A percentile compares a stretch with the other conserved stretches of the same genome.
phyloP scores from a whole-genome alignment of 2,329 filamentous ascomycete species.

The Chaetomium globosum region DNA sequence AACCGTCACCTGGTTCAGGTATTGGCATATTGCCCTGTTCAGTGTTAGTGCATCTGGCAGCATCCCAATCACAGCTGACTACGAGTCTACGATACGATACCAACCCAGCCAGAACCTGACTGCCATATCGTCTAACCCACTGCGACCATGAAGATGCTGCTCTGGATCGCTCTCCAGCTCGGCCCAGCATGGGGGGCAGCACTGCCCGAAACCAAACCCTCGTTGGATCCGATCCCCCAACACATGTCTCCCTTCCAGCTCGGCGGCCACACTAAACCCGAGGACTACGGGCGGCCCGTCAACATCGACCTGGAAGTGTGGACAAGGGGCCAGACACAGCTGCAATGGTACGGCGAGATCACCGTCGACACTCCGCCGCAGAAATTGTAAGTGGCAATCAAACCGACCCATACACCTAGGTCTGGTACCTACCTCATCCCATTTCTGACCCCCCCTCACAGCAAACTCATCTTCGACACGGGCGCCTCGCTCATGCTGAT shows the following conservation, averaged over 20 bases:
- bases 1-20: neutral
- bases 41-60: neutral
- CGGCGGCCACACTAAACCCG: neutral
- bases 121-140: neutral
- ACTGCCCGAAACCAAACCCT: neutral
- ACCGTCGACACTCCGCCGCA: constrained; percentile 34
- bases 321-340: constrained; percentile 2
- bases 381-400: constrained; percentile 37
- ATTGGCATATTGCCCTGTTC: too few species aligned
- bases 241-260: neutral
- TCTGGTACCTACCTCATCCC: neutral
- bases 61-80: neutral
- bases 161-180: constrained; percentile 22
- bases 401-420: too few species aligned
- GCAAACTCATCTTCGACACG: constrained; percentile 43
- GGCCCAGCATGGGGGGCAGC: neutral
- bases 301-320: constrained; percentile 24
- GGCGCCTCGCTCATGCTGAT: constrained; percentile 40
- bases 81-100: neutral
- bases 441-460: constrained; percentile 15
- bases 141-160: constrained; percentile 12
- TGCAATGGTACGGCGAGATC: constrained; percentile 33
- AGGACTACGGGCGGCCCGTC: neutral
- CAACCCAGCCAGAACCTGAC: neutral
- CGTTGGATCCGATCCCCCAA: neutral